Base-by-base conservation (phyloP, 179 eudicot species). In the Beta corolliflora region DNA sequence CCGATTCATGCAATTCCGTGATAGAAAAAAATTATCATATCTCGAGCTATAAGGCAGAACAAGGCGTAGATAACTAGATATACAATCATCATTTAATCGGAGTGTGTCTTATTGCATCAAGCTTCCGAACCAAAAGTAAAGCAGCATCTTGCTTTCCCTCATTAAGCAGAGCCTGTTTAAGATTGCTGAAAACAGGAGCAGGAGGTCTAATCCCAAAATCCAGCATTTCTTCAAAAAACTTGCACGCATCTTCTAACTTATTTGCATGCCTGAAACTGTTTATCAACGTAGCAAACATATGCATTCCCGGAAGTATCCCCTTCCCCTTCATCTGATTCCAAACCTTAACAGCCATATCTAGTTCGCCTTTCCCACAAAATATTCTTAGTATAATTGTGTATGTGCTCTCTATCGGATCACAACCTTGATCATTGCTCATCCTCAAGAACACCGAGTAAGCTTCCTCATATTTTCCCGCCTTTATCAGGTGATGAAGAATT, bases 181-280 rank as follows among this genome's bases (percentile, higher is more conserved):
- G 85, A 77, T 82, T 80, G 77, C 85, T 87, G 80, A 91, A 94
- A 91, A 90, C 77, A 0, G 83, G 87, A 74, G 79, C 90, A 21
- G 97, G 92, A 79, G 98, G 94, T 83, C 97, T 81, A 69, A 94
- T 90, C 21, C 98, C 98, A 86, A 92, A 83, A 82, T 88, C 92
- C 77, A 94, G 67, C 97, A 94, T 94, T 80, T 92, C 93, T 75
- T 88, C 81, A 59, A 94, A 84, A 77, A 84, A 93, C 58, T 86
- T 86, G 74, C 91, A 91, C 44, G 97, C 97, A 14, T 89, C 93
- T n/a, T 90, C 93, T 75, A 94, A 76, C 78, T 85, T 89, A 50
- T 85, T 87, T 73, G 81, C 93, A 74, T 84, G 89, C 71, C 93
- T 88, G 73, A 92, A 82, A 15, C 89, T 84, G 66, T 87, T 85